Base-by-base conservation (phyloP, 2,329 filamentous ascomycete genomes). In the Trichophyton equinum region DNA sequence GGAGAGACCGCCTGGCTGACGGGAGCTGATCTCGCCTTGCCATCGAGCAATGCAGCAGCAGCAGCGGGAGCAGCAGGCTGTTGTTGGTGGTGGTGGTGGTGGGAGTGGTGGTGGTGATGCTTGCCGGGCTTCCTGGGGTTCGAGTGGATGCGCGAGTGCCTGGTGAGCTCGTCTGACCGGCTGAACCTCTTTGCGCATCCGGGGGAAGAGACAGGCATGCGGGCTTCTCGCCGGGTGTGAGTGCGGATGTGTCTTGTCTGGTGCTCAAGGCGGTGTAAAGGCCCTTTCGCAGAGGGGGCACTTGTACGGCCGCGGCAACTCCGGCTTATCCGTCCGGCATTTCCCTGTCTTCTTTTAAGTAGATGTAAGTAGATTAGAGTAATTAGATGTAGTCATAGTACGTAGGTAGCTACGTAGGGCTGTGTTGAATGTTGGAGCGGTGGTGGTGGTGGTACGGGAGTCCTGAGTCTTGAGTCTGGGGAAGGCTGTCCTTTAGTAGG, bases 111-210 rank as follows among this genome's bases (percentile, higher is more conserved):
- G 92, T 90, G 64, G 91, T 87, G 63, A 63, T 59, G 58, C 80
- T 96, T 96, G 81, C 95, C 95, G 66, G 90, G 91, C 71, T 92
- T 82, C 72, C 94, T 83, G 62, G 94, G 92, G 77, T 97, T 99
- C 84, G 89, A 96, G 83, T 99, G 92, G 78, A 99, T 99, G 74
- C 92, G 85, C 73, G 92, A 96, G 77, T 99, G 92, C 64, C 92
- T 86, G 64, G 94, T 99, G 68, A 99, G 81, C 77, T 99, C 92
- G 72, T 99, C 92, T 11, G 92, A 96, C 65, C 92, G 86, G 65
- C 89, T 95, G 79, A 99, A 97, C 70, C 92, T 89, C 78, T 97
- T 97, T 68, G 89, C 92, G 84, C 92, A 97, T 68, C 91, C 91
- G 3, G 90, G 90, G 91, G 71, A 92, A 96, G 73, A 89, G 86